phyloP scores from a whole-genome alignment of 2,329 filamentous ascomycete species.

The Ceratocystis cacaofunesta region DNA sequence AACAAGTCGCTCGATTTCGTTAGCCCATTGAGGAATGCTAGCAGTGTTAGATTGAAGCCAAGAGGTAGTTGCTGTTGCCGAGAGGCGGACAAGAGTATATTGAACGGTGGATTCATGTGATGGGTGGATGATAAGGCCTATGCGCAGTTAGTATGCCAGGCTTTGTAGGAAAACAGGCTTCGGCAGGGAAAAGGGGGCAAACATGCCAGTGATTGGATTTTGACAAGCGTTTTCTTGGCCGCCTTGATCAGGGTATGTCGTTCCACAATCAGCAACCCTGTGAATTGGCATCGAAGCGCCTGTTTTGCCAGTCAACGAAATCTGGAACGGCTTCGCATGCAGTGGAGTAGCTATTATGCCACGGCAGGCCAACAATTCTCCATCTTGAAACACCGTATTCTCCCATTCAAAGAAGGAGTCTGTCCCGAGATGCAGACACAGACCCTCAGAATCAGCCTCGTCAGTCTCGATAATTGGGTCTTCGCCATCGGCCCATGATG shows the following conservation, averaged over 20 bases:
- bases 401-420: conserved; percentile 45
- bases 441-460: conserved; percentile 29
- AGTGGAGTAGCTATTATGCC: conserved; percentile 40
- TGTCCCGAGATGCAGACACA: conserved; percentile 35
- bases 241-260: conserved; percentile 28
- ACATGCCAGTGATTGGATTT: conserved; percentile 34
- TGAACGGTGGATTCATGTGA: conserved; percentile 26
- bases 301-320: conserved; percentile 27
- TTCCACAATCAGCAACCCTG: conserved; percentile 31
- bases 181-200: neutral
- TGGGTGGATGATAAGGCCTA: conserved; percentile 34
- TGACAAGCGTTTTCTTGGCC: conserved; percentile 14
- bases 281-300: conserved; percentile 24
- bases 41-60: conserved; percentile 34
- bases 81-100: conserved; percentile 39
- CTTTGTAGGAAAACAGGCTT: conserved; percentile 19
- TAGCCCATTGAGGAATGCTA: conserved; percentile 32
- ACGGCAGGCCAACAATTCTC: conserved; percentile 29
- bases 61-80: conserved; percentile 34
- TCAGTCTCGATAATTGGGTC: conserved; percentile 28
- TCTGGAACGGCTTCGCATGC: conserved; percentile 35
- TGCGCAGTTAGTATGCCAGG: neutral
- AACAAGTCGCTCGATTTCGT: conserved; percentile 31
- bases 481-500: conserved; percentile 25
- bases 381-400: conserved; percentile 32